Base-by-base conservation (phyloP, 2,329 filamentous ascomycete species). In the Fusarium oligoseptatum region DNA sequence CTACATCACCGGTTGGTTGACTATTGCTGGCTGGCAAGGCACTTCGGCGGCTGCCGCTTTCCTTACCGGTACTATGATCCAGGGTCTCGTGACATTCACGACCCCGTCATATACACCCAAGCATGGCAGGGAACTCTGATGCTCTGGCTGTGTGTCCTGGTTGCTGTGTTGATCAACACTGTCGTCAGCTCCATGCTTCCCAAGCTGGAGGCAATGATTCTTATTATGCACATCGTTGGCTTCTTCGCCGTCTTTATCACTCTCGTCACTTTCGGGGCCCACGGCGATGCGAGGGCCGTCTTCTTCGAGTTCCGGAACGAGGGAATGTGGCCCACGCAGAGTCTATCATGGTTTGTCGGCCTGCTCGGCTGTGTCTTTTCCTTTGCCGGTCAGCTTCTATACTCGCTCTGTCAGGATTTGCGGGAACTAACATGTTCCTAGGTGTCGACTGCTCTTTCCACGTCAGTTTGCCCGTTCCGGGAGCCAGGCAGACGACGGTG, bases 211-310 rank as follows among this genome's bases (percentile, higher is more conserved):
- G 83, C 83, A 10, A 78, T 82, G 63, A 83, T 84, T 37, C 75
- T 86, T 17, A 77, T 85, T 15, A 61, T 85, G 27, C 84, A 86
- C 62, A 79, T 86, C n/a, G 75, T 86, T 2, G 84, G 86, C 1
- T 87, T 88, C 75, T 84, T 87, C 61, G 83, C 81, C 14, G 80
- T 85, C 6, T 69, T 85, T 14, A 79, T 83, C 1, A 81, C 83
- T 1, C 73, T 86, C 3, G 80, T 76, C 65, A 77, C 77, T 6
- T 80, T 81, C 24, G 78, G 78, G 6, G 73, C 76, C 2, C 74
- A 81, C 2, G 76, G 71, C 4, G 71, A 67, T 1, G 73, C 81
- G 0, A 68, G 70, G 3, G 73, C 78, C 0, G 79, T 83, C 1
- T 83, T 83, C 22, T 65, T 75, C 1, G 72, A 78, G 7, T 82